These are phyloP conservation scores for Aspergillus uvarum DNA, from an alignment of 2,329 filamentous ascomycete genomes.

Conservation along the genomic window DNA sequence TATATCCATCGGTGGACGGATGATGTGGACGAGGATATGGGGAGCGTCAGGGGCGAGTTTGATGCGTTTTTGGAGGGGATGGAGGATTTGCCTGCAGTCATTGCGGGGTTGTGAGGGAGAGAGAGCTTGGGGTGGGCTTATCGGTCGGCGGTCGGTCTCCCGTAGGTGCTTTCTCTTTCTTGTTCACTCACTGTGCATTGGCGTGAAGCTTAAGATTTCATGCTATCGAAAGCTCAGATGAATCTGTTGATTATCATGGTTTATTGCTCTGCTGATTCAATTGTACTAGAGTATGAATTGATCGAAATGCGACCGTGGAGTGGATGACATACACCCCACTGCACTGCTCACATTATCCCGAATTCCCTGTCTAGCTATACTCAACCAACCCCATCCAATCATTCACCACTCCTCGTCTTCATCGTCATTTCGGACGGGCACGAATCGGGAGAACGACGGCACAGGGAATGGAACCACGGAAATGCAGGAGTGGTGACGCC, in stretches of 20 bases:
- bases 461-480: conserved; percentile 2
- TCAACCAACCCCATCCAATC: not conserved
- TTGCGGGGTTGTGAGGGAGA: not conserved
- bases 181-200: too few relatives aligned
- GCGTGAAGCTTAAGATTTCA: too few relatives aligned
- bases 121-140: too few relatives aligned
- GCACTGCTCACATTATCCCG: not conserved
- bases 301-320: not conserved
- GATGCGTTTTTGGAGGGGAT: conserved; percentile 35
- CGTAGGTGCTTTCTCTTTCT: too few relatives aligned
- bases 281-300: not conserved
- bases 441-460: not conserved
- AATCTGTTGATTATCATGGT: not conserved
- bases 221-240: too few relatives aligned
- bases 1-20: conserved; percentile 57
- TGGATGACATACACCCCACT: not conserved
- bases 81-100: not conserved
- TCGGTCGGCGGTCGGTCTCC: too few relatives aligned
- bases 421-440: not conserved
- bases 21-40: conserved; percentile 51
- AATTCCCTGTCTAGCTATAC: not conserved
- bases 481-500: conserved; percentile 7
- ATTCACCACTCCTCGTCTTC: too few relatives aligned
- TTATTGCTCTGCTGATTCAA: not conserved
- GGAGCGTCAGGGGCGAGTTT: conserved; percentile 41